phyloP scores from a whole-genome alignment of 225 moss, liverwort and hornwort genomes.

The Polytrichum commune region DNA sequence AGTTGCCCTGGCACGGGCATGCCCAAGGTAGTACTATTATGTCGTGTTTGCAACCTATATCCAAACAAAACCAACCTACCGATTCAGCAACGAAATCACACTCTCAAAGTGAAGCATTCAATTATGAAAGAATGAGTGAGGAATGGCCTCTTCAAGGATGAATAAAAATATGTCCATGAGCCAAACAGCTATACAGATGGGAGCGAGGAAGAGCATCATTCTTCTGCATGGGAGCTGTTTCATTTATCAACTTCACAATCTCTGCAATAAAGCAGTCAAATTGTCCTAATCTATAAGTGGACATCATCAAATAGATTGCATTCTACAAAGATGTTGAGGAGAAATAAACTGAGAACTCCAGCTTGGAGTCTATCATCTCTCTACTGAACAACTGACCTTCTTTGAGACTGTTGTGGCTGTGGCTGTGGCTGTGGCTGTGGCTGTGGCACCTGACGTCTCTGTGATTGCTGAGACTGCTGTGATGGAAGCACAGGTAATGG shows the following conservation, averaged over 20 bases:
- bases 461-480: conserved; percentile 17
- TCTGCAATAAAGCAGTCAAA: neutral
- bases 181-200: neutral
- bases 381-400: conserved; percentile 25
- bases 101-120: neutral
- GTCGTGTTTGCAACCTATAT: conserved; percentile 41
- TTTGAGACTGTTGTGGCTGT: conserved; percentile 30
- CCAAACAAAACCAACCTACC: conserved; percentile 4
- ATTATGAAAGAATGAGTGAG: neutral
- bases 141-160: no score
- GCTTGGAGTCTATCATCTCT: neutral
- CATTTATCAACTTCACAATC: neutral
- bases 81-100: neutral
- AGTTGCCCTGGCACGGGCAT: conserved; percentile 30
- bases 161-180: neutral
- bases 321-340: neutral
- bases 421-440: conserved; percentile 6
- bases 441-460: conserved; percentile 24
- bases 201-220: neutral
- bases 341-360: neutral
- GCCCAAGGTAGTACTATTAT: conserved; percentile 29
- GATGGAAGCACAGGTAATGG: conserved; percentile 12
- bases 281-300: no score
- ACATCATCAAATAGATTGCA: neutral
- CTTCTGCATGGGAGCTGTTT: neutral